phyloP scores from a whole-genome alignment of 1,284 basidiomycete species.

The Termitomyces sp. region DNA sequence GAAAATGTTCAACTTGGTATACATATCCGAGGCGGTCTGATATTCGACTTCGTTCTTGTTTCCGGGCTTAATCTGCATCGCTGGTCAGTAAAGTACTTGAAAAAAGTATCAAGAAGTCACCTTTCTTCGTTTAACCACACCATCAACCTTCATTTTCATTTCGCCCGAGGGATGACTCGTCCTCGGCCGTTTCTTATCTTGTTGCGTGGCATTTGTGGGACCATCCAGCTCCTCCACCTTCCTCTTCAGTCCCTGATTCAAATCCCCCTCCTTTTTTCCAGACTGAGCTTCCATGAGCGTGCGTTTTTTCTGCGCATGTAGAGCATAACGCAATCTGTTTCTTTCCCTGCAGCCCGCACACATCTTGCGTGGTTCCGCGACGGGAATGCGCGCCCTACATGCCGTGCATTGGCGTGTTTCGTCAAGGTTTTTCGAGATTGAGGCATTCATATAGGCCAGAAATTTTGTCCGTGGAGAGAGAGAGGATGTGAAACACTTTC shows the following conservation, averaged over 20 bases:
- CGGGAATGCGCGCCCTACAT: background rate
- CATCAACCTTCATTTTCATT: background rate
- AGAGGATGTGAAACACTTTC: too few species aligned
- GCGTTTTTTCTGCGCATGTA: background rate
- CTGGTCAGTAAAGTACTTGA: background rate
- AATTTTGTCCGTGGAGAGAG: background rate
- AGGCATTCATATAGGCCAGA: too few species aligned
- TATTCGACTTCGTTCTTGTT: slow-evolving; percentile 8
- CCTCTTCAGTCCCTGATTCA: background rate
- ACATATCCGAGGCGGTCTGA: slow-evolving; percentile 18
- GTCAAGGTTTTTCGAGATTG: background rate
- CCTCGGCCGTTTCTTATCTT: slow-evolving; percentile 5
- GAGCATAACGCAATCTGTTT: background rate
- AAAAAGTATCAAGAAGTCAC: background rate
- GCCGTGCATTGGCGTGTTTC: background rate
- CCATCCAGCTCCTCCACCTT: background rate
- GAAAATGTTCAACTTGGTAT: slow-evolving; percentile 4
- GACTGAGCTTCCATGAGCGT: background rate
- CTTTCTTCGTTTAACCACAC: background rate
- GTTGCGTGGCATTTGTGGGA: background rate
- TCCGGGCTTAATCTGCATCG: background rate
- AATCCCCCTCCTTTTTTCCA: slow-evolving; percentile 9
- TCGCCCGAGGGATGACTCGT: background rate
- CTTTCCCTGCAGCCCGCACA: slow-evolving; percentile 15
- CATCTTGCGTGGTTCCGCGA: slow-evolving; percentile 1